Conservation (phyloP, 2,329 filamentous ascomycete genomes). For the Neospermospora avenae region DNA sequence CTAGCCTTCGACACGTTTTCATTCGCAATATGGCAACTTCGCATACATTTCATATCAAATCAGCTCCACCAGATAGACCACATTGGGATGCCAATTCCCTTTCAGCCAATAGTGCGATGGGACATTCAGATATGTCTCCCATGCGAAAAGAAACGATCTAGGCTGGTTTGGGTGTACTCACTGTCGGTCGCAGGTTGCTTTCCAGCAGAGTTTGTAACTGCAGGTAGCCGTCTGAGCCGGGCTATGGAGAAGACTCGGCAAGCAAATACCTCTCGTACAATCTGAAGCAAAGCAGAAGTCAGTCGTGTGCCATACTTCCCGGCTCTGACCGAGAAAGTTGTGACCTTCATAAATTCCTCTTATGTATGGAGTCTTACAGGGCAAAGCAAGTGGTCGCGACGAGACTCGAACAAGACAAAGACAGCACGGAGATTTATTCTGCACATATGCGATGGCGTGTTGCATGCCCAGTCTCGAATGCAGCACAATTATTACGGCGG, state of each 20-base stretch:
- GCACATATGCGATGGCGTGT: background rate
- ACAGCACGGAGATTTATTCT: background rate
- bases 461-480: too few species aligned
- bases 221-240: background rate
- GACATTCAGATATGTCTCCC: too few species aligned
- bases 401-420: too few species aligned
- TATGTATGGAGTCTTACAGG: background rate
- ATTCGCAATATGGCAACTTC: too few species aligned
- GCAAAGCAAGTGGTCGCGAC: too few species aligned
- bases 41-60: conserved; percentile 3
- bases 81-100: conserved; percentile 3
- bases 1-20: too few species aligned
- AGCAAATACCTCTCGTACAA: background rate
- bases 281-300: too few species aligned
- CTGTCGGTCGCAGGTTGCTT: background rate
- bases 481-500: background rate
- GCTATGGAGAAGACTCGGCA: background rate
- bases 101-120: background rate
- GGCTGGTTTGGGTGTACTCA: background rate
- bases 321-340: background rate
- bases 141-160: background rate
- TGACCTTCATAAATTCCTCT: background rate
- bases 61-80: conserved; percentile 6
- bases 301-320: background rate
- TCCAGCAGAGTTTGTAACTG: background rate